Evolutionary conservation across 2,329 filamentous ascomycete genomes (phyloP), one percentile per base, ranked within the genome.

Genomic region (Pseudocercospora cruenta): DNA sequence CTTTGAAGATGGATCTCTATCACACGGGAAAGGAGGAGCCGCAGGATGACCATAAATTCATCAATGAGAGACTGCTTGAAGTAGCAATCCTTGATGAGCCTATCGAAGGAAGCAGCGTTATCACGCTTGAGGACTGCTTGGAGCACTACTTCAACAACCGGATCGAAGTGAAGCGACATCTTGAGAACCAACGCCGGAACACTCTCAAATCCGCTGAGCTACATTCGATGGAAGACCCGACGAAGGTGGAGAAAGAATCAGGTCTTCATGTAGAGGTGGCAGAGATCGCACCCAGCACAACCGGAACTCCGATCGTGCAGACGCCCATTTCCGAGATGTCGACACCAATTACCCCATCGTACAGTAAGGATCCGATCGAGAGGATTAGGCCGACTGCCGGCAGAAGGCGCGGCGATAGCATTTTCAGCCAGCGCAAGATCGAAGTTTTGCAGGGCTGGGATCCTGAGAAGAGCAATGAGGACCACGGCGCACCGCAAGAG

Each of bases 131-230:
- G 78, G 91, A 96, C 71, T 98, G 94, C 72, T 81, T 99, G 19
- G 94, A 97, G 77, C 89, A 91, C 61, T 98, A 97, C 75, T 98
- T 98, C 84, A 97, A 98, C 79, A 94, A 94, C 64, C 87, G 89
- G 63, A 93, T 99, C 61, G 93, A 97, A 74, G 93, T 99, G 2
- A 89, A 91, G 70, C 86, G 94, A 60, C 91, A 94, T 73, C 76
- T 91, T 45, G 76, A 79, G 62, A 71, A 71, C n/a, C 85, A 89
- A 71, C 82, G 88, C 19, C 83, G 85, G 26, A 86, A 86, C 65
- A 90, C 88, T 0, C 72, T 86, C 16, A 81, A 81, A 31, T 86
- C 85, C n/a, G 68, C 83, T 10, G 78, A 78, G 19, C 73, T 73
- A 70, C 47, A 64, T 43, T 51, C 66, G 14, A 59, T 62, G 53